phyloP scores from a whole-genome alignment of 108 stramenopile genomes.

The Mediolabrus comicus region DNA sequence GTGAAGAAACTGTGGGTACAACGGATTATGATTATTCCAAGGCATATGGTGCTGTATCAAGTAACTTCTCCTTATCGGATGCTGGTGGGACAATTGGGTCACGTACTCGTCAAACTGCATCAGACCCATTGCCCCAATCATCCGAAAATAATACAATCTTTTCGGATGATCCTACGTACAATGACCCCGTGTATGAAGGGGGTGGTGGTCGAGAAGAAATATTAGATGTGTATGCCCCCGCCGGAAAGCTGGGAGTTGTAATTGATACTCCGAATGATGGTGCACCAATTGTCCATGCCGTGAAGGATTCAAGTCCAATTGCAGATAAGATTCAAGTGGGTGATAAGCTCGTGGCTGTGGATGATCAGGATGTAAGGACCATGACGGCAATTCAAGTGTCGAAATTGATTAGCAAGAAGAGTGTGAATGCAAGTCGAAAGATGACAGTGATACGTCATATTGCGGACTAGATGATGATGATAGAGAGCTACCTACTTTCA shows the following conservation, averaged over 20 bases:
- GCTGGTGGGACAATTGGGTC: conserved; percentile 46
- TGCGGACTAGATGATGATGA: background rate
- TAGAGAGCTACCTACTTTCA: background rate
- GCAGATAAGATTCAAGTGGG: conserved; percentile 33
- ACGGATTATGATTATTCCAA: conserved; percentile 14
- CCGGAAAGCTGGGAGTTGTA: conserved; percentile 47
- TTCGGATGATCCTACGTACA: conserved; percentile 5
- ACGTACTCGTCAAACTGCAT: background rate
- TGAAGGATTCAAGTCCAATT: conserved; percentile 48
- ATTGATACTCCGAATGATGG: conserved; percentile 32
- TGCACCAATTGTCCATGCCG: conserved; percentile 43
- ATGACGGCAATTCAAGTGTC: conserved; percentile 46
- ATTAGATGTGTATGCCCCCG: conserved; percentile 45
- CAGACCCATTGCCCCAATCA: background rate
- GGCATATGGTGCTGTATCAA: background rate
- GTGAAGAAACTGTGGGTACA: background rate
- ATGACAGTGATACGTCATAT: conserved; percentile 30
- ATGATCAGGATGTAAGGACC: conserved; percentile 38
- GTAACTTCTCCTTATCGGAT: conserved; percentile 44
- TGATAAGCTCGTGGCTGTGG: conserved; percentile 45
- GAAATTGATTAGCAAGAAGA: conserved; percentile 31
- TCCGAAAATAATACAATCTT: background rate
- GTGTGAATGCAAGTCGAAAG: conserved; percentile 31
- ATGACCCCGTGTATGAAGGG: background rate
- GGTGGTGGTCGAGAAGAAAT: conserved; percentile 10